Evolutionary conservation across 208 protist species (phyloP), one percentile per base, ranked within the genome.

Genomic region (Porcisia deanei): DNA sequence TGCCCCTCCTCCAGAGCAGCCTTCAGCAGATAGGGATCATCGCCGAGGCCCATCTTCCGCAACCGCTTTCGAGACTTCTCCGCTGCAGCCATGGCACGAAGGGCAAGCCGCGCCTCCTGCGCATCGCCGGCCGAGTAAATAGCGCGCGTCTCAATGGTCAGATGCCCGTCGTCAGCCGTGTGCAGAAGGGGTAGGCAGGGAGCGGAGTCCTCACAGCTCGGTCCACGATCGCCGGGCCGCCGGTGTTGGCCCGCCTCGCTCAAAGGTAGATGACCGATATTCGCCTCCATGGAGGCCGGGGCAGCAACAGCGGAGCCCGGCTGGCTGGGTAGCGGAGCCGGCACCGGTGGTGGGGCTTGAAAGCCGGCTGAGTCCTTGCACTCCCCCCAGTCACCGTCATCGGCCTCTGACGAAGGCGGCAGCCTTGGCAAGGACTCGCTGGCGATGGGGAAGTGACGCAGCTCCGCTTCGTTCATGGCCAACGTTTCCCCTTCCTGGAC

Each of bases 91-190:
- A 89, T 66, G 45, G 79, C 85, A 22, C 84, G 80, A 41, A 89
- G 70, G 0, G 85, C 82, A 9, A 89, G 73, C 18, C 69, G 70
- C 1, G 85, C 85, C 77, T 85, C 79, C 64, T 87, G 79, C 30
- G 74, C 82, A 53, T 89, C 85, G 25, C 67, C 77, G 9, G 82
- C 82, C 22, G 70, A 79, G 71, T 85, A 82, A 30, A 89, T 89
- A 1, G 85, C 85, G 34, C 72, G 75, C 18, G 66, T 63, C 65
- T 83, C 76, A 12, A 89, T 71, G 16, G 59, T 73, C 39, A 86
- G 60, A 54, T 75, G 71, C 18, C 85, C 81, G 54, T 86, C 68
- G 10, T 81, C 82, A 5, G 71, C 73, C 7, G 74, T 72, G 45
- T 82, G 78, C 58, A 89, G 70, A 8, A 89, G 73, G 2, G 82